Conservation (phyloP, 768 basidiomycete species). For the Lepiota brunneoincarnata region DNA sequence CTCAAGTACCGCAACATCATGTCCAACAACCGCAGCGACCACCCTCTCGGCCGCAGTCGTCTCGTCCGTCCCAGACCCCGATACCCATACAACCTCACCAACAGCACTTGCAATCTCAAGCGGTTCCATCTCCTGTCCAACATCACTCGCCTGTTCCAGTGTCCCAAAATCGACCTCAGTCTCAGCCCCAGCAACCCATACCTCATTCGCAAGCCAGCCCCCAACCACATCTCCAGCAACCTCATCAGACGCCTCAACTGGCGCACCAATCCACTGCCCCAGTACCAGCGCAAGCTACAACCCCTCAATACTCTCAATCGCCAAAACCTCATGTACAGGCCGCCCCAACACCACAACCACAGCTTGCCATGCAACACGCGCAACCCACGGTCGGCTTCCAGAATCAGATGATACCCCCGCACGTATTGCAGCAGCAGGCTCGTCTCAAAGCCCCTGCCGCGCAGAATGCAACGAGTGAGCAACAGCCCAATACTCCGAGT, state of each 20-base stretch:
- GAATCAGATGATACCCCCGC: conserved; percentile 16
- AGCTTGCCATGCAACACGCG: conserved; percentile 6
- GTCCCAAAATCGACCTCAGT: conserved; percentile 2
- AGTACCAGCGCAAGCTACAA: conserved; percentile 7
- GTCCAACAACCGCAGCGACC: conserved; percentile 15
- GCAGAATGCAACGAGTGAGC: conserved; percentile 18
- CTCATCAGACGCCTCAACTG: conserved; percentile 8
- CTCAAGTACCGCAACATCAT: conserved; percentile 15
- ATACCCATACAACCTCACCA: conserved; percentile 11
- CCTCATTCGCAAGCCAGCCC: conserved; percentile 11
- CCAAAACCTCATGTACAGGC: conserved; percentile 15
- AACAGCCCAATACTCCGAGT: conserved; percentile 15
- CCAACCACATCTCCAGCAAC: conserved; percentile 15
- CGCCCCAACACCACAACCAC: conserved; percentile 12
- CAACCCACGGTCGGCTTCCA: neutral
- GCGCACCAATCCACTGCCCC: conserved; percentile 6
- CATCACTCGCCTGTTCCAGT: conserved; percentile 11
- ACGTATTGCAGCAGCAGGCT: conserved; percentile 15
- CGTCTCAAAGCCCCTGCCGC: conserved; percentile 26
- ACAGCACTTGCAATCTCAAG: conserved; percentile 12
- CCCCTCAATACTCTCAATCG: conserved; percentile 16
- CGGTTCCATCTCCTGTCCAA: conserved; percentile 1
- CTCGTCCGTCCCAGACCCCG: conserved; percentile 14
- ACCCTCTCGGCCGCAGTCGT: conserved; percentile 3
- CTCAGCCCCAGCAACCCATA: conserved; percentile 7